A percentile compares a stretch with the other conserved stretches of the same genome.
Conservation (phyloP, 2,329 filamentous ascomycete species). For the Ascocoryne sarcoides region DNA sequence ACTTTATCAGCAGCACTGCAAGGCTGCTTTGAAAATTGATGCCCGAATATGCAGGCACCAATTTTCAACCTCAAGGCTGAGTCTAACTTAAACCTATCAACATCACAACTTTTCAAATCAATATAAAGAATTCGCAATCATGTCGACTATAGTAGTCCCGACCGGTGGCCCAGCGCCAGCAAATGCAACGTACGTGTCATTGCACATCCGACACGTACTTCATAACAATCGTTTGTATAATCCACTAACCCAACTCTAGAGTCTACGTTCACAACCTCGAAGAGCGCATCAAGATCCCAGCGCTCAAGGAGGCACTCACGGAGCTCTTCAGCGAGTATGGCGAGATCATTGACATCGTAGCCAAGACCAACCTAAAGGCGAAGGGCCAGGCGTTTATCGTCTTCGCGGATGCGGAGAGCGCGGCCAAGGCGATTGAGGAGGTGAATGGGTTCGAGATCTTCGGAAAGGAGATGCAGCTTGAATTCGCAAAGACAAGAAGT, state of each 20-base stretch:
- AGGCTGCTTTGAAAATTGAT: no score
- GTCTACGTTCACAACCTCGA: conserved; percentile 78
- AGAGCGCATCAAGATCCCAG: conserved; percentile 78
- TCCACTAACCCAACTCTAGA: conserved; percentile 31
- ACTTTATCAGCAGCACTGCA: no score
- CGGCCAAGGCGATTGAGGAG: conserved; percentile 73
- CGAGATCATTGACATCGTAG: conserved; percentile 72
- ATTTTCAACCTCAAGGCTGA: neutral
- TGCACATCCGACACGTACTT: conserved; percentile 56
- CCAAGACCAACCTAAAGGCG: conserved; percentile 81
- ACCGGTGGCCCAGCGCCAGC: conserved; percentile 26
- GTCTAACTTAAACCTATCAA: neutral
- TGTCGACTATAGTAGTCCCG: neutral
- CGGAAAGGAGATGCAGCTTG: conserved; percentile 79
- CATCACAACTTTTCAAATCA: neutral
- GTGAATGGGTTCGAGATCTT: conserved; percentile 90
- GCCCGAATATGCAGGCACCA: no score
- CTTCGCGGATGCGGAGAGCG: conserved; percentile 74
- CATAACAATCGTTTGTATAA: neutral
- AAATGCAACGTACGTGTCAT: conserved; percentile 65
- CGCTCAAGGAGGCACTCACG: conserved; percentile 62
- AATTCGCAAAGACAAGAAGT: conserved; percentile 73
- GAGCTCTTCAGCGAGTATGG: conserved; percentile 87
- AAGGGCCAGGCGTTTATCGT: conserved; percentile 96
- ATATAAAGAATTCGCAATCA: no score